Evolutionary conservation across 805 yeast species (phyloP), one percentile per base, ranked within the genome.

Genomic region (Metschnikowia continentalis): DNA sequence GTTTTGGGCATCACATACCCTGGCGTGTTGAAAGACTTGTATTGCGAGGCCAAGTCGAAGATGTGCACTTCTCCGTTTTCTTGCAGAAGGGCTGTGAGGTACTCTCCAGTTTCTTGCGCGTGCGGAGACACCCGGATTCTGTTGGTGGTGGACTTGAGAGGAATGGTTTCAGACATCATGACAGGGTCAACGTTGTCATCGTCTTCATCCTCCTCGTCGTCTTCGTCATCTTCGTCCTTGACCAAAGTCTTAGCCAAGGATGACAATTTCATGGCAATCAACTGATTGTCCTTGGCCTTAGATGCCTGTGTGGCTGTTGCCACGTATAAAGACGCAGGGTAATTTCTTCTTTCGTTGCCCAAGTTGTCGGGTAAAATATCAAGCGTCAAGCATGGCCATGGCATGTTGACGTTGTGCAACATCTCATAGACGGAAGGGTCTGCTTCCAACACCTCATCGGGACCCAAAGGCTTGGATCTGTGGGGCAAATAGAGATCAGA

Each of bases 331-430:
- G 94, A 78, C 39, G 95, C 96, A 3, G 99, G 99, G 63, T 83
- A 94, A 41, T 79, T 78, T 71, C 96, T 81, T 74, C 99, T 85
- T 68, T 90, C 97, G 46, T 80, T 75, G 10, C 99, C 99, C 53
- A 88, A 75, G 47, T 76, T 74, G 66, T 94, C 99, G 5, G 96
- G 96, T 48, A 94, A 71, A 19, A 94, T 73, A 64, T 92, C 98
- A 53, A 94, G 76, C 3, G 97, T 90, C 65, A 94, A 72, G 71
- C 97, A 90, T 11, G 99, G 98, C 98, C 98, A 94, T 61, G 96
- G 95, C 69, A 92, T 74, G 67, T 88, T 88, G 53, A 92, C 89
- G 61, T 88, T 88, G 69, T 94, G 99, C 51, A 94, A 74, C 98
- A 94, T 94, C 63, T 92, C 96, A 67, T 94, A 94, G 2, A 92